Evolutionary conservation across 257 asterid genomes (phyloP).

Genomic region (Lithospermum erythrorhizon): DNA sequence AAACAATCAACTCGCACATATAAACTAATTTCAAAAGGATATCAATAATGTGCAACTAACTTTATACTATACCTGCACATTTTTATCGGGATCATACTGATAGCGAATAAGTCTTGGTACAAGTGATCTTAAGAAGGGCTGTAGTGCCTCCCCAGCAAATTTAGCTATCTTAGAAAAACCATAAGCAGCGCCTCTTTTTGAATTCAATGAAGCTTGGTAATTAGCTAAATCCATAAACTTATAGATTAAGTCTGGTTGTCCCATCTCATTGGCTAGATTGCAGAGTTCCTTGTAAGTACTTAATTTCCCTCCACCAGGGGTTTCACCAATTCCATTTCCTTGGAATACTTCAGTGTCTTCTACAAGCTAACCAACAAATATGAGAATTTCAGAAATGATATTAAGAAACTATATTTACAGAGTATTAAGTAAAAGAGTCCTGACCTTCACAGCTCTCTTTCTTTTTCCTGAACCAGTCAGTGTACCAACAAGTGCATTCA

Average conservation of each 20-base stretch:
- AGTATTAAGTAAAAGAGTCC: constrained; percentile 10
- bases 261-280: constrained; percentile 94
- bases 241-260: constrained; percentile 92
- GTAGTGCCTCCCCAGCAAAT: constrained; percentile 93
- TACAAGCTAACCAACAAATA: constrained; percentile 45
- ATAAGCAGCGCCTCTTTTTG: constrained; percentile 98
- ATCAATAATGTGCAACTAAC: background rate
- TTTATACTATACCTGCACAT: constrained; percentile 63
- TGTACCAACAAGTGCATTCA: constrained; percentile 92
- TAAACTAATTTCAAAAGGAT: too few relatives aligned
- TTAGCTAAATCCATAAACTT: constrained; percentile 98
- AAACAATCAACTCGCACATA: background rate
- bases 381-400: constrained; percentile 1
- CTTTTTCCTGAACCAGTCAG: constrained; percentile 98
- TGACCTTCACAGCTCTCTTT: constrained; percentile 90
- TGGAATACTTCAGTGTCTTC: constrained; percentile 93
- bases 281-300: constrained; percentile 98
- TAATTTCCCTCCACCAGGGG: constrained; percentile 89
- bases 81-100: constrained; percentile 98
- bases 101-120: constrained; percentile 88
- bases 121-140: constrained; percentile 71
- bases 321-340: constrained; percentile 86
- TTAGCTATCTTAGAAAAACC: constrained; percentile 98
- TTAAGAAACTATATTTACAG: background rate
- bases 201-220: constrained; percentile 86